phyloP scores from a whole-genome alignment of 805 yeast genomes.

The Lachancea waltii region DNA sequence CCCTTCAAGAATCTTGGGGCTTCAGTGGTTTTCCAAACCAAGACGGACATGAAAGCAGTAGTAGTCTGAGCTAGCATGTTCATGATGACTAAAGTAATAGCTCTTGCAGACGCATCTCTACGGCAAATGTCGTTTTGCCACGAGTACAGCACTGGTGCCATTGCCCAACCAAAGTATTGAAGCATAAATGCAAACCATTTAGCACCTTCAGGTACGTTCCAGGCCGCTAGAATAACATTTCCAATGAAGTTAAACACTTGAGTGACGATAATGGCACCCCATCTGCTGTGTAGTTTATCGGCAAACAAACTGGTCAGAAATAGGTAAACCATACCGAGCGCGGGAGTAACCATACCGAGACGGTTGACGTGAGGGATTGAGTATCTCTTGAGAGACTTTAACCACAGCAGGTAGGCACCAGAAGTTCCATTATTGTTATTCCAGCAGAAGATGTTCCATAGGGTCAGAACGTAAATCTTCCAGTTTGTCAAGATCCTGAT shows the following conservation, averaged over 20 bases:
- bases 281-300: constrained; percentile 46
- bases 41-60: constrained; percentile 46
- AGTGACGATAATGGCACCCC: constrained; percentile 47
- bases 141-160: constrained; percentile 52
- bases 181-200: constrained; percentile 57
- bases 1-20: constrained; percentile 53
- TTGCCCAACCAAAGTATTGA: constrained; percentile 53
- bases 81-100: constrained; percentile 46
- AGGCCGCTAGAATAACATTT: constrained; percentile 45
- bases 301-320: constrained; percentile 32
- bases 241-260: constrained; percentile 48
- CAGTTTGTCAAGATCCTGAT: constrained; percentile 45
- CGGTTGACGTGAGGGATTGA: constrained; percentile 40
- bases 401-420: constrained; percentile 55
- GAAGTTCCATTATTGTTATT: constrained; percentile 47
- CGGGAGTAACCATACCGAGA: constrained; percentile 49
- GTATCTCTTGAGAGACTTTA: constrained; percentile 42
- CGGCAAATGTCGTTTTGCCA: constrained; percentile 56
- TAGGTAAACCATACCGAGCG: constrained; percentile 41
- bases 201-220: constrained; percentile 48
- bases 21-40: constrained; percentile 41
- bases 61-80: constrained; percentile 48
- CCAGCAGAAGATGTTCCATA: constrained; percentile 54
- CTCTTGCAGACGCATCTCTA: constrained; percentile 46
- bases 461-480: constrained; percentile 49